Percentiles rank a stretch among this genome's conserved stretches.
Conservation (phyloP, 108 stramenopile species). For the Aurantiochytrium sp. region DNA sequence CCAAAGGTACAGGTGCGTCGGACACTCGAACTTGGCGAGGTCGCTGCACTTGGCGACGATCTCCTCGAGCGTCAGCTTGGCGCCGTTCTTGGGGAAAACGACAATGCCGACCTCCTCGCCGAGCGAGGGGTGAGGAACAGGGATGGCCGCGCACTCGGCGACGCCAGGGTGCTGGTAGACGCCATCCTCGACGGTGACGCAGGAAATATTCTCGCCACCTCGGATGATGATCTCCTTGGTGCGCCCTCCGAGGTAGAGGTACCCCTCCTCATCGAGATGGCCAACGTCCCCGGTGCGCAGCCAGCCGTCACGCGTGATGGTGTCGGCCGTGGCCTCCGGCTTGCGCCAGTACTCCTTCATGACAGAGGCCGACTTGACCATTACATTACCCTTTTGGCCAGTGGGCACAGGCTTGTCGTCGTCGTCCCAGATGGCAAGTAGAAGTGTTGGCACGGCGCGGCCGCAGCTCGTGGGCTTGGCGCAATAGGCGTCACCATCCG, state of each 20-base stretch:
- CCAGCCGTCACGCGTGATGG: constrained; percentile 68
- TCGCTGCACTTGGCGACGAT: not conserved
- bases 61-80: not conserved
- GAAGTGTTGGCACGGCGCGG: not conserved
- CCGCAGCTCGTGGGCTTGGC: not conserved
- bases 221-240: constrained; percentile 31
- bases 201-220: constrained; percentile 22
- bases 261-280: constrained; percentile 59
- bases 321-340: constrained; percentile 66
- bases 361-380: not conserved
- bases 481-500: not conserved
- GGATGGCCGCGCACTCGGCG: not conserved
- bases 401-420: not conserved
- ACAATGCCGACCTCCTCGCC: constrained; percentile 8
- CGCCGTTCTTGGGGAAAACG: not conserved
- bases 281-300: constrained; percentile 76
- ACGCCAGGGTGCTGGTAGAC: constrained; percentile 21
- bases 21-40: constrained; percentile 1
- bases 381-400: not conserved
- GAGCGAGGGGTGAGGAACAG: not conserved
- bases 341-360: constrained; percentile 76
- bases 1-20: not conserved
- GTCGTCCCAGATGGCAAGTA: not conserved
- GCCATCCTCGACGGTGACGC: constrained; percentile 28
- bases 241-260: constrained; percentile 74